Conservation (phyloP, 805 yeast genomes). For the Candida fluviatilis region DNA sequence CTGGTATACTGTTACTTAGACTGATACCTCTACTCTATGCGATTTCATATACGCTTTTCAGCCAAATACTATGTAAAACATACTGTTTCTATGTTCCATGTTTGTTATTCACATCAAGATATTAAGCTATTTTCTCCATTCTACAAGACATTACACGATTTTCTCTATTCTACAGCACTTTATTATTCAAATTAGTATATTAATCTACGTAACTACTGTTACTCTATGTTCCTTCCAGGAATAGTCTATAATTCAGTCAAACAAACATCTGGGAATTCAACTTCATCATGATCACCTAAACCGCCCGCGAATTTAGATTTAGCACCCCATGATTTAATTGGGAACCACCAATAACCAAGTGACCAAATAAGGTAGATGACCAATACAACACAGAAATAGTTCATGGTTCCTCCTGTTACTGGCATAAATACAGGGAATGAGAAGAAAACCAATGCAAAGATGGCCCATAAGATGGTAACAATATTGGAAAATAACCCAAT, state of each 20-base stretch:
- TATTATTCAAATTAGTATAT: neutral
- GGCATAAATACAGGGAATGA: conserved; percentile 51
- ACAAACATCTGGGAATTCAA: conserved; percentile 43
- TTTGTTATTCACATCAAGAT: no score
- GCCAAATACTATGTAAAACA: no score
- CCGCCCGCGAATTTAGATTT: conserved; percentile 42
- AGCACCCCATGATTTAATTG: conserved; percentile 33
- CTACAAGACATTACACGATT: no score
- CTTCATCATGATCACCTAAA: conserved; percentile 33
- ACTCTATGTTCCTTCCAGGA: neutral
- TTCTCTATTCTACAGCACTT: no score
- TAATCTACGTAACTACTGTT: no score
- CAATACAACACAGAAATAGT: conserved; percentile 58
- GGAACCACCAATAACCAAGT: conserved; percentile 41
- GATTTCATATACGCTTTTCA: no score
- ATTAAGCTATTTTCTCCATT: no score
- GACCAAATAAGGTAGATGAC: conserved; percentile 31
- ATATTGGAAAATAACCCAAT: conserved; percentile 31
- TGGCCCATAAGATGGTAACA: conserved; percentile 29
- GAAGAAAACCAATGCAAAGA: conserved; percentile 35
- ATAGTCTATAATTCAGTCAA: conserved; percentile 19
- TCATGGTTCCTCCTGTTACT: conserved; percentile 58
- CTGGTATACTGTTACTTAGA: no score
- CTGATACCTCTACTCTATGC: no score
- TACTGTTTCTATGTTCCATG: no score